phyloP scores from a whole-genome alignment of 345 rosid species.

The Camelina laxa region DNA sequence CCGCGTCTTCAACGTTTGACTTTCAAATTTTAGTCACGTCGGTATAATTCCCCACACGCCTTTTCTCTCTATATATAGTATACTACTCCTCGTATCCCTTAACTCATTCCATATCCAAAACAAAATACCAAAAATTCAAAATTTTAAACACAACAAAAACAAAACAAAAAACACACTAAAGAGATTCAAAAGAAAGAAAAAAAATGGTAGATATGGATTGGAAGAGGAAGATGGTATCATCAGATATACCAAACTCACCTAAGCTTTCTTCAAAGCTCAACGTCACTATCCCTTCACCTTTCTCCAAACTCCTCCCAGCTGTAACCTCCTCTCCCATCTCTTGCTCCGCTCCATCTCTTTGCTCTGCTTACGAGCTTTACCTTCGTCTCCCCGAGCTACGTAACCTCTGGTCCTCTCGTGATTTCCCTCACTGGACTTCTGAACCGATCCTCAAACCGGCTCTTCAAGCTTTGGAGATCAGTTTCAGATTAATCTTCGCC shows the following conservation, averaged over 20 bases:
- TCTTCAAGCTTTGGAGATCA: slow-evolving; percentile 80
- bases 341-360: slow-evolving; percentile 53
- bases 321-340: slow-evolving; percentile 46
- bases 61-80: slow-evolving; percentile 36
- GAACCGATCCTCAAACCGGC: slow-evolving; percentile 79
- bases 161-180: neutral
- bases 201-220: slow-evolving; percentile 81
- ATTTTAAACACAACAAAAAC: accelerated
- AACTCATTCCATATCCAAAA: slow-evolving; percentile 8
- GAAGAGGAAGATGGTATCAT: slow-evolving; percentile 64
- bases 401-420: slow-evolving; percentile 57
- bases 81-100: slow-evolving; percentile 26
- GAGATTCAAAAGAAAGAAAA: neutral
- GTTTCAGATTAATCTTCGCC: slow-evolving; percentile 69
- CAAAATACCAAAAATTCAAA: neutral
- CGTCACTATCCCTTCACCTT: slow-evolving; percentile 53
- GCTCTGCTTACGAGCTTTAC: slow-evolving; percentile 79
- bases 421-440: slow-evolving; percentile 67
- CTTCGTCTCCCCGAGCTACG: slow-evolving; percentile 79
- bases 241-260: slow-evolving; percentile 35
- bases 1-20: slow-evolving; percentile 39
- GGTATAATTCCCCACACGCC: slow-evolving; percentile 44
- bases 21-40: slow-evolving; percentile 36
- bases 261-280: slow-evolving; percentile 55
- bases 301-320: slow-evolving; percentile 6